Base-by-base conservation (phyloP, 805 yeast species). In the Spathaspora arborariae region DNA sequence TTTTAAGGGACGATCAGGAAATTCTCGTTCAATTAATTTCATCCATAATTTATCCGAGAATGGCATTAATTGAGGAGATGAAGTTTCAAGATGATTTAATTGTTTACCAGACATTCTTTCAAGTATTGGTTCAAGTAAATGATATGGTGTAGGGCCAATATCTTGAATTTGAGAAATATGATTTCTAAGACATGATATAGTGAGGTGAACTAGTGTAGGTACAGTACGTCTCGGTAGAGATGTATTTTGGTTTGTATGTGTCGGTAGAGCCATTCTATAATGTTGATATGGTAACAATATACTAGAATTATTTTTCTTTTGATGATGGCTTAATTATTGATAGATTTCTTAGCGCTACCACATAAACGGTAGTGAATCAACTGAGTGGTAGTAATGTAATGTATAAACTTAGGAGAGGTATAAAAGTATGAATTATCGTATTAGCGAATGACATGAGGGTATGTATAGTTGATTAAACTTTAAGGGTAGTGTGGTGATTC, bases 21-120 rank as follows among this genome's bases (percentile, higher is more conserved):
- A 79, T 54, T 78, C 83, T 46, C 73, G 67, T 35, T 62, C 61
- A 1, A 79, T 60, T 19, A 79, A 57, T n/a, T 49, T 45, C 35
- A 55, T 57, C 84, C 84, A 79, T 27, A 79, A 51, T 5, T 60
- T 63, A 50, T 78, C 81, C 3, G 76, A 62, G 37, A 66, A 58
- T 1, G 73, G 68, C 5, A 57, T 57, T 1, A 79, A 53, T 20
- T 66, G 76, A 4, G 78, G 76, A 38, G 79, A 74, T 40, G 54
- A 59, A 1, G 46, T 48, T 55, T 79, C 83, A 0, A 78, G 63
- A 6, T 52, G 46, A 30, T 58, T 58, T 15, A 79, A 60, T 41
- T 78, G 74, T 48, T 68, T 72, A 2, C 76, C 71, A 2, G 70
- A 65, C 67, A 78, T 74, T 45, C 68, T 69, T 47, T 52, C 56